Percentiles rank a stretch among this genome's conserved stretches.
phyloP scores from a whole-genome alignment of 1,284 basidiomycete species.

The Irpex rosettiformis region DNA sequence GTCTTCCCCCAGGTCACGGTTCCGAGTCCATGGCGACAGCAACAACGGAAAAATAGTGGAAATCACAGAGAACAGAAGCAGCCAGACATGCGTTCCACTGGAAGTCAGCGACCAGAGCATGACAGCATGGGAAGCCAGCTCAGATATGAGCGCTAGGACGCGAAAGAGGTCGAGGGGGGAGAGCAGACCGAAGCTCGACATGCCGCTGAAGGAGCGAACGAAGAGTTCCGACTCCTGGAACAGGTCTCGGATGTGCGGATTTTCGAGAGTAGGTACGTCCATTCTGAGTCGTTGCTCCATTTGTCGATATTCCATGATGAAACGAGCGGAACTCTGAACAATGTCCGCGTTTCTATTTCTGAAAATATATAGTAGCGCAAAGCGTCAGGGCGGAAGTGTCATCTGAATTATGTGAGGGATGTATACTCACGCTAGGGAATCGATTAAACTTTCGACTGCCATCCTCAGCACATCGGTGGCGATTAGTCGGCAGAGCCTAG shows the following conservation, averaged over 20 bases:
- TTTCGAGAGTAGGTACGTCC: conserved; percentile 72
- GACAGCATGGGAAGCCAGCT: conserved; percentile 65
- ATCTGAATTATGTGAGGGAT: conserved; percentile 26
- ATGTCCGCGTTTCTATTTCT: conserved; percentile 68
- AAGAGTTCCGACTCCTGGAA: conserved; percentile 82
- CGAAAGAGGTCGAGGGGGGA: conserved; percentile 76
- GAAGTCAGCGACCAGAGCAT: conserved; percentile 67
- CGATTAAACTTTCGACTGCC: conserved; percentile 60
- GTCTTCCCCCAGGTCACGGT: conserved; percentile 29
- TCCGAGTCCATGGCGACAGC: conserved; percentile 40
- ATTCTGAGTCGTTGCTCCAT: conserved; percentile 72
- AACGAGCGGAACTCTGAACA: conserved; percentile 66
- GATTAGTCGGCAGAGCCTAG: conserved; percentile 50
- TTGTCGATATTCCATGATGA: conserved; percentile 72
- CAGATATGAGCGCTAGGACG: conserved; percentile 64
- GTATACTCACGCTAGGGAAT: conserved; percentile 63
- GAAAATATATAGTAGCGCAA: conserved; percentile 7
- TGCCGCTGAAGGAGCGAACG: conserved; percentile 67
- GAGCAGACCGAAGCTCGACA: conserved; percentile 64
- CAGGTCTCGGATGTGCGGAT: conserved; percentile 67
- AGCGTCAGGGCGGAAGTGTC: neutral
- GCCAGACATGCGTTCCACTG: conserved; percentile 49
- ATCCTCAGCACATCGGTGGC: conserved; percentile 61
- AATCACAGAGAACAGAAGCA: conserved; percentile 56
- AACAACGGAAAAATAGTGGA: conserved; percentile 54